phyloP scores from a whole-genome alignment of 108 stramenopile genomes.

The Schizochytrium sp. region DNA sequence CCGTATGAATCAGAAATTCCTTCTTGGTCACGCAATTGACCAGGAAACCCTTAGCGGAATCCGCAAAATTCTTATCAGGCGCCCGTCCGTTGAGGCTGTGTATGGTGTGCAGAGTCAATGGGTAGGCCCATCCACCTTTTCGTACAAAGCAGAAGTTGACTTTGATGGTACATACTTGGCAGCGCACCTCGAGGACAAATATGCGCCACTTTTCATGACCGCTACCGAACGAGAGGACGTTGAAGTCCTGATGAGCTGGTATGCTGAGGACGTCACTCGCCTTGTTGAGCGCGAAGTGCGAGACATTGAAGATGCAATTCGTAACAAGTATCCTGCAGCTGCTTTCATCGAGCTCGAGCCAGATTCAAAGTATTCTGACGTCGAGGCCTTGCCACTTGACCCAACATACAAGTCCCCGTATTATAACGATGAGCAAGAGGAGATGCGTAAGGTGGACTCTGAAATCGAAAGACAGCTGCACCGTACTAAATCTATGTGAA shows the following conservation, averaged over 20 bases:
- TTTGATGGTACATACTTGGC: conserved; percentile 98
- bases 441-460: conserved; percentile 24
- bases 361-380: conserved; percentile 76
- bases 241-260: conserved; percentile 78
- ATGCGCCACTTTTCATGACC: conserved; percentile 28
- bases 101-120: conserved; percentile 91
- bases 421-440: conserved; percentile 28
- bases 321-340: conserved; percentile 89
- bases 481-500: neutral
- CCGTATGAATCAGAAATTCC: conserved; percentile 87
- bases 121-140: conserved; percentile 95
- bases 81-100: conserved; percentile 87
- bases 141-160: conserved; percentile 97
- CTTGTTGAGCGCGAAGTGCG: conserved; percentile 92
- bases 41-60: conserved; percentile 84
- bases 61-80: conserved; percentile 82
- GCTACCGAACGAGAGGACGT: conserved; percentile 14
- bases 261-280: conserved; percentile 97
- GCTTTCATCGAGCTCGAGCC: conserved; percentile 98
- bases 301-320: conserved; percentile 90
- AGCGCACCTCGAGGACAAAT: conserved; percentile 79
- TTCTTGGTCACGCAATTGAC: conserved; percentile 93
- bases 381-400: conserved; percentile 47
- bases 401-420: conserved; percentile 16
- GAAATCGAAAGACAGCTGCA: neutral